Conservation (phyloP, 768 basidiomycete genomes). For the Tylopilus vinaceipallidus region DNA sequence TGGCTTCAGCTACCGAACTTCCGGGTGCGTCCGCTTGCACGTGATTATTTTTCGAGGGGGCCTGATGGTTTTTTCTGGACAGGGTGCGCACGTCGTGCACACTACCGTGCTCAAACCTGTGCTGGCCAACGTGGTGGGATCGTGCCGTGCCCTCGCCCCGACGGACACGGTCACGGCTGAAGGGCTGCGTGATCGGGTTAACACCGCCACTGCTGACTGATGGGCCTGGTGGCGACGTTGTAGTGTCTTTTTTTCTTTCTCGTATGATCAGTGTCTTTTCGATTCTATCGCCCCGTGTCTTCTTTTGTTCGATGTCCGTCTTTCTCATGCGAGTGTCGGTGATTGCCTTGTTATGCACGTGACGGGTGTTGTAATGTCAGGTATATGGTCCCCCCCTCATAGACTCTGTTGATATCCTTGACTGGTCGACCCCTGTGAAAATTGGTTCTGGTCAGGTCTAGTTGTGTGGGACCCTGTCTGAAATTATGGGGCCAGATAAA, state of each 20-base stretch:
- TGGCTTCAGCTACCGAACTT: constrained; percentile 89
- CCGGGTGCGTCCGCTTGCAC: constrained; percentile 55
- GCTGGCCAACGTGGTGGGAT: constrained; percentile 58
- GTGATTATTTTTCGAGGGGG: neutral
- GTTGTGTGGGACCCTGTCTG: too few relatives aligned
- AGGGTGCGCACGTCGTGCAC: constrained; percentile 90
- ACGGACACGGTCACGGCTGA: constrained; percentile 53
- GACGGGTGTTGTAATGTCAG: constrained; percentile 24
- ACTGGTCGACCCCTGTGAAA: neutral
- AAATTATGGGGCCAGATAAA: too few relatives aligned
- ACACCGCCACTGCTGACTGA: constrained; percentile 38
- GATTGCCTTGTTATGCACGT: constrained; percentile 10
- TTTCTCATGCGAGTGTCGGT: constrained; percentile 7
- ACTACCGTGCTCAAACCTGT: constrained; percentile 75
- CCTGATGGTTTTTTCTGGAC: too few relatives aligned
- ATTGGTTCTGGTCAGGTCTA: too few relatives aligned
- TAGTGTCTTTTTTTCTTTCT: neutral
- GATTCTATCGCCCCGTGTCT: neutral
- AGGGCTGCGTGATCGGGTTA: constrained; percentile 44
- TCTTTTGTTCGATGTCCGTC: neutral
- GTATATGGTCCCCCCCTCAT: constrained; percentile 16
- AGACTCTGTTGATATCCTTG: too few relatives aligned
- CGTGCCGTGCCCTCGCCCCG: constrained; percentile 41
- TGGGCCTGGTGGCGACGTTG: neutral
- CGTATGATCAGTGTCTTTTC: neutral